These are phyloP conservation scores for Lipomyces spencermartinsiae DNA, from an alignment of 805 yeast species.

Conservation along the genomic window DNA sequence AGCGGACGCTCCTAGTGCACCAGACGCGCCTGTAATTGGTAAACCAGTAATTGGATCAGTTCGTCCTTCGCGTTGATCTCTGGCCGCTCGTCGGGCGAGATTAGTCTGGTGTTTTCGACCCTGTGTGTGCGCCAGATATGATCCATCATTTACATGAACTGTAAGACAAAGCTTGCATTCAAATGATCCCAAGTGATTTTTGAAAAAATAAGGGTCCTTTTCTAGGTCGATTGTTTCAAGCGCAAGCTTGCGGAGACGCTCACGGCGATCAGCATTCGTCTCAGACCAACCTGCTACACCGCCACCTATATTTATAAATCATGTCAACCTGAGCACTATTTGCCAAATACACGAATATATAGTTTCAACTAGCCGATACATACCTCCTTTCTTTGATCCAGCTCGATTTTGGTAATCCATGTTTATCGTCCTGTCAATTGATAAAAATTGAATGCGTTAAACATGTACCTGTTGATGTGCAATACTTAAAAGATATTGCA, in stretches of 20 bases:
- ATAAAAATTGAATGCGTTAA: neutral
- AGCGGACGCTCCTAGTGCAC: conserved; percentile 45
- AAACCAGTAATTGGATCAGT: conserved; percentile 30
- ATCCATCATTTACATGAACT: conserved; percentile 76
- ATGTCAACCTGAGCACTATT: neutral
- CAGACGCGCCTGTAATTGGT: conserved; percentile 20
- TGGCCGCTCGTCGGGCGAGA: conserved; percentile 61
- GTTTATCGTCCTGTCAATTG: neutral
- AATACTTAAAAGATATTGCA: neutral
- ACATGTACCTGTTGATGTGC: neutral
- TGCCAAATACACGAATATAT: neutral
- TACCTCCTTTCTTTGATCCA: conserved; percentile 81
- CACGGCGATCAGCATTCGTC: conserved; percentile 69
- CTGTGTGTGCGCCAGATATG: conserved; percentile 81
- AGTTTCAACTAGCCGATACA: conserved; percentile 16
- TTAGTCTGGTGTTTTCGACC: conserved; percentile 84
- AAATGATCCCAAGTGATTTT: conserved; percentile 79
- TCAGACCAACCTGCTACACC: conserved; percentile 81
- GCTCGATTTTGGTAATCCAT: conserved; percentile 93
- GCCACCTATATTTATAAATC: conserved; percentile 57
- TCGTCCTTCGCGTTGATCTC: conserved; percentile 41
- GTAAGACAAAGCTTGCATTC: conserved; percentile 89
- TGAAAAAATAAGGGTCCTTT: conserved; percentile 81
- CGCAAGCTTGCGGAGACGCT: conserved; percentile 70
- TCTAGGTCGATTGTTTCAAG: conserved; percentile 51